phyloP scores from a whole-genome alignment of 345 rosid species.

The Balakata baccata region DNA sequence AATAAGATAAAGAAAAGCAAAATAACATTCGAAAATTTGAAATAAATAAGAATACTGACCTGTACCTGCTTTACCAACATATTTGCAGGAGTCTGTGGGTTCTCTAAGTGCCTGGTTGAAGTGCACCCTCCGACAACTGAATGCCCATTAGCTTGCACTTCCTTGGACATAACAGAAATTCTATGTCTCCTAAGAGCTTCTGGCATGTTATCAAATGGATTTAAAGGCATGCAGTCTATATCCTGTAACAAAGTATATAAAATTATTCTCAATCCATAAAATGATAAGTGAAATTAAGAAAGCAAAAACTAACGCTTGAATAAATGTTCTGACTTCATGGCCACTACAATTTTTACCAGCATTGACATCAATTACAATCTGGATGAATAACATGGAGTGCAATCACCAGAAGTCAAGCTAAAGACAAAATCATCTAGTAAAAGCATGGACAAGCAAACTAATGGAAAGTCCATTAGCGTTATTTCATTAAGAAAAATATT shows the following conservation, averaged over 20 bases:
- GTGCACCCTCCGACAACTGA: slow-evolving; percentile 34
- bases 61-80: slow-evolving; percentile 1
- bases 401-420: slow-evolving; percentile 3
- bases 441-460: background rate
- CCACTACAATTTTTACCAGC: background rate
- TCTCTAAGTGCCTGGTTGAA: slow-evolving; percentile 46
- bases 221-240: slow-evolving; percentile 93
- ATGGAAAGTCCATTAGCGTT: background rate
- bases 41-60: too few relatives aligned
- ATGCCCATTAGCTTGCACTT: slow-evolving; percentile 44
- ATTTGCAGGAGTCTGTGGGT: slow-evolving; percentile 32
- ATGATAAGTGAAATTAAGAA: background rate
- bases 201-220: slow-evolving; percentile 84
- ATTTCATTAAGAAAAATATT: background rate
- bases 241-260: slow-evolving; percentile 50
- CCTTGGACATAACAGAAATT: slow-evolving; percentile 38
- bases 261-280: slow-evolving; percentile 15
- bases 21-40: too few relatives aligned
- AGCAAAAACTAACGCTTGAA: background rate
- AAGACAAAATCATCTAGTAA: background rate
- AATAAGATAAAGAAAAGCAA: too few relatives aligned
- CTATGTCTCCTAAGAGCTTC: slow-evolving; percentile 70
- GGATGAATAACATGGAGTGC: background rate
- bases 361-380: background rate
- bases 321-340: background rate